Base-by-base conservation (phyloP, 345 rosid species). In the Populus ilicifolia region DNA sequence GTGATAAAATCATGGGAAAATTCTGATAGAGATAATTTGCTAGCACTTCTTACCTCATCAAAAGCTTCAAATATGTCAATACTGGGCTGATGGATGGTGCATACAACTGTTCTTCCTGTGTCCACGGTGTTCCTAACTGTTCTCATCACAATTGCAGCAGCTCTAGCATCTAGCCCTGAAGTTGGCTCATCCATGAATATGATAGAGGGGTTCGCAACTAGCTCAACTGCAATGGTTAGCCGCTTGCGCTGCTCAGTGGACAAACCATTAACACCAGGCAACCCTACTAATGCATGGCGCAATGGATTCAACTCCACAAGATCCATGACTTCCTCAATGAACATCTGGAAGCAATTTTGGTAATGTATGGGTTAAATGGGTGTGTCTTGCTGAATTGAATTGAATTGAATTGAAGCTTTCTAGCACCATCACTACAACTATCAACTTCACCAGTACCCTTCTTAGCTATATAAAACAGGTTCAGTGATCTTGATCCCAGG, bases 111-210 rank as follows among this genome's bases (percentile, higher is more conserved):
- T 86, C 98, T 90, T 64, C 98, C 96, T 0, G 97, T 94, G 78
- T 94, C 97, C 14, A 94, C 98, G 0, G 98, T 94, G 87, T 92
- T 94, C 83, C 97, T 88, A 21, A 94, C 97, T 6, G 97, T 86
- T 79, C 98, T 87, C 98, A 94, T 90, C 16, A 94, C 97, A 64
- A 93, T 93, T 38, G 98, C 98, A 69, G 98, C 97, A 71, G 97
- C 97, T 85, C 98, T 84, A 64, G 98, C 98, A 80, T 94, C 98
- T 33, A 94, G 86, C 48, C 98, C 98, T 41, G 98, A 94, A 75
- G 98, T 94, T 72, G 97, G 98, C 80, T 94, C 97, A 29, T 94
- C 98, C 98, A 94, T 94, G 87, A 94, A 92, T 73, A 92, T 91
- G 61, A 92, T 93, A 2, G 97, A 94, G 2, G 98, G 98, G 82